phyloP scores from a whole-genome alignment of 202 grass and related monocot species.

The Alloteropsis angusta region DNA sequence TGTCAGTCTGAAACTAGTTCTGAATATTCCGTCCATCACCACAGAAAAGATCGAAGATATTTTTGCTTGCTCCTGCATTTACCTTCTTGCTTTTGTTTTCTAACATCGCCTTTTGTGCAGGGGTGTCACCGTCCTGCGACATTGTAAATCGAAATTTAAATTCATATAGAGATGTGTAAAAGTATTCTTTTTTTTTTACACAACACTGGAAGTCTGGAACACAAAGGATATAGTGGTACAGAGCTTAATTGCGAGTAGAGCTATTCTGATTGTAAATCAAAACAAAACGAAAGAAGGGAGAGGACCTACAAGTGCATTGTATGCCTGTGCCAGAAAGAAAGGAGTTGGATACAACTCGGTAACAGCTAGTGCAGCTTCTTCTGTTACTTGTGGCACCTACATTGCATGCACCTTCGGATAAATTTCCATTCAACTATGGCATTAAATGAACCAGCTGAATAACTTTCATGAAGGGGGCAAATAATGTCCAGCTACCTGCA shows the following conservation, averaged over 20 bases:
- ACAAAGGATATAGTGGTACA: no score
- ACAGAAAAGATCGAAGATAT: constrained; percentile 75
- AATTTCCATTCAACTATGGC: not conserved
- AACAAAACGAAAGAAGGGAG: constrained; percentile 1
- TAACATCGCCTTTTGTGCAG: constrained; percentile 63
- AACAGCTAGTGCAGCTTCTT: constrained; percentile 66
- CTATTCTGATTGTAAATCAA: not conserved
- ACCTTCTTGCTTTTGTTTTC: constrained; percentile 44
- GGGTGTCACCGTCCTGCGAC: constrained; percentile 49
- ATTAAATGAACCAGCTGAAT: not conserved
- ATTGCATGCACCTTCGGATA: not conserved
- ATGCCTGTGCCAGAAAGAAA: constrained; percentile 51
- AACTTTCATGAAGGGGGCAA: not conserved
- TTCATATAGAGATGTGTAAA: no score
- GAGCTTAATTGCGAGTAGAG: no score
- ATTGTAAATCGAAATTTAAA: no score
- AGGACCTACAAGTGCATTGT: constrained; percentile 47
- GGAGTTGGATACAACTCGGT: constrained; percentile 54
- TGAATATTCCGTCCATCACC: constrained; percentile 10
- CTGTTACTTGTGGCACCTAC: constrained; percentile 79
- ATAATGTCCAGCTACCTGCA: no score
- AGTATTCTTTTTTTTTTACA: no score
- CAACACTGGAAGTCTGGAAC: no score
- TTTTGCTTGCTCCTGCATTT: constrained; percentile 52
- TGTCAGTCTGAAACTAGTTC: not conserved